Conservation (phyloP, 441 rosid genomes). For the Gossypium davidsonii region DNA sequence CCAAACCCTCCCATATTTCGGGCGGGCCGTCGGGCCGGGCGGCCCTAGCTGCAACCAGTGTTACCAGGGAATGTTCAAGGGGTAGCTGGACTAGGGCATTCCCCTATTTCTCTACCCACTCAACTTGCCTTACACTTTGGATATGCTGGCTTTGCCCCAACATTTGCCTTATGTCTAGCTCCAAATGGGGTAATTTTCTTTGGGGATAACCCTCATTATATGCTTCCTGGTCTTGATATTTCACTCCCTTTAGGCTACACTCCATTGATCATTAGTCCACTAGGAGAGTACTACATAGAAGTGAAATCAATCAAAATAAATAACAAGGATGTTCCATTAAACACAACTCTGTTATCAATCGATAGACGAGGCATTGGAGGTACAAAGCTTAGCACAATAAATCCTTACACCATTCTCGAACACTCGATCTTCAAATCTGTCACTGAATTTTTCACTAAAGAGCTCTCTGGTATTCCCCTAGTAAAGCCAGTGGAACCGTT, state of each 20-base stretch:
- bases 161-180: not conserved
- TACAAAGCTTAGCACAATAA: constrained; percentile 9
- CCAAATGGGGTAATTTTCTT: constrained; percentile 24
- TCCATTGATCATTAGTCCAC: constrained; percentile 18
- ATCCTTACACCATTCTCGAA: constrained; percentile 7
- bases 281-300: constrained; percentile 25
- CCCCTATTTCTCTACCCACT: too few relatives aligned
- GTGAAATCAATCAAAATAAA: constrained; percentile 22
- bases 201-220: constrained; percentile 23
- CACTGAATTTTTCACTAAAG: constrained; percentile 1
- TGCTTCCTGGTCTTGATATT: constrained; percentile 18
- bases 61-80: too few relatives aligned
- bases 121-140: too few relatives aligned
- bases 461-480: not conserved
- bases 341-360: constrained; percentile 2
- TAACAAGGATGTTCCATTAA: constrained; percentile 11
- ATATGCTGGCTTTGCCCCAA: too few relatives aligned
- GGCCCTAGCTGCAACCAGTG: too few relatives aligned
- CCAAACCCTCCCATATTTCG: too few relatives aligned
- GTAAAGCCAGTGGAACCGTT: constrained; percentile 19
- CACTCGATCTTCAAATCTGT: constrained; percentile 13
- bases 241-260: constrained; percentile 17
- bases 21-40: too few relatives aligned
- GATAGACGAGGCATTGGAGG: not conserved
- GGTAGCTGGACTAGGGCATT: too few relatives aligned